Conservation (phyloP, 2,329 filamentous ascomycete species). For the Zasmidium citrigriseum region DNA sequence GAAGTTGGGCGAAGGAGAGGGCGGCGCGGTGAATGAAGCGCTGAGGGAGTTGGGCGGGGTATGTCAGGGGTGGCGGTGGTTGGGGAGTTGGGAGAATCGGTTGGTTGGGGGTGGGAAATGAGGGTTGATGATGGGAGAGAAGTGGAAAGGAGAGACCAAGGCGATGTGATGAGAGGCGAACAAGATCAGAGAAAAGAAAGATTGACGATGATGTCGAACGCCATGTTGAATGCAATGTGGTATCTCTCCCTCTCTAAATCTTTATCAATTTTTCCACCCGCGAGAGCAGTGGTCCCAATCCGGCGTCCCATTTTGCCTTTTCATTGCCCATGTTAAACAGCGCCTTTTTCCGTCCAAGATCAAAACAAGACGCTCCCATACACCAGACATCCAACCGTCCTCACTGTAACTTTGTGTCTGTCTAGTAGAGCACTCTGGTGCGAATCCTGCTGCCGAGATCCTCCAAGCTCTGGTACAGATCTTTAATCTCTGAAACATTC, state of each 20-base stretch:
- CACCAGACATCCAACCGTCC: too few relatives aligned
- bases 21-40: conserved; percentile 61
- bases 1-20: conserved; percentile 49
- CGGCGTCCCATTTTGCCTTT: too few relatives aligned
- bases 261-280: too few relatives aligned
- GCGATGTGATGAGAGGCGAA: neutral
- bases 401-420: too few relatives aligned
- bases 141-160: too few relatives aligned
- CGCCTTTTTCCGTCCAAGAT: too few relatives aligned
- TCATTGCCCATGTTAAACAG: too few relatives aligned
- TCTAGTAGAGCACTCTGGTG: conserved; percentile 51
- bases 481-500: conserved; percentile 76
- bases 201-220: too few relatives aligned
- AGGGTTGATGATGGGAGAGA: neutral
- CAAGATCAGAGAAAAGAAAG: neutral
- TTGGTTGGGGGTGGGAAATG: conserved; percentile 44
- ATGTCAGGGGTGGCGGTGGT: conserved; percentile 64
- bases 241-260: neutral
- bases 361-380: too few relatives aligned
- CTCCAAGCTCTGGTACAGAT: conserved; percentile 81
- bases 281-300: too few relatives aligned
- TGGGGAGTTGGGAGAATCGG: conserved; percentile 36
- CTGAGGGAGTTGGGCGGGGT: conserved; percentile 59
- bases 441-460: conserved; percentile 57
- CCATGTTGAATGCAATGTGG: neutral